Base-by-base conservation (phyloP, 2,329 filamentous ascomycete species). In the Aotearoamyces nothofagi region DNA sequence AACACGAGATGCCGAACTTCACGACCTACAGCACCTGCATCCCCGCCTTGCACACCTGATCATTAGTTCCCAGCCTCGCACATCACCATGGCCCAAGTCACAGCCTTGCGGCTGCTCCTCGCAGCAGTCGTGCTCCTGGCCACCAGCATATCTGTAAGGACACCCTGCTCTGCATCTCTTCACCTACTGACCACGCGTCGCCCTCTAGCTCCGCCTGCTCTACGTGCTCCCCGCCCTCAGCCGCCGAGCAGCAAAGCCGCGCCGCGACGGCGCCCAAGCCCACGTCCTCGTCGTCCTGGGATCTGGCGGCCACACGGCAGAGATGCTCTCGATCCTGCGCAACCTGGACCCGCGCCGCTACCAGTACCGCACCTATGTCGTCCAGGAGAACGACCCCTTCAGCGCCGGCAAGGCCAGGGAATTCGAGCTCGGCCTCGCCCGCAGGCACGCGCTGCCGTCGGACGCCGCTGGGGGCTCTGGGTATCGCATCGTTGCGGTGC, bases 261-360 rank as follows among this genome's bases (percentile, higher is more conserved):
- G 22, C 16, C 26, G 22, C 16, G 22, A 33, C 13, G 45, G 46
- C 12, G 28, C 44, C 4, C 56, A 58, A 15, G 60, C 61, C 5
- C 72, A 86, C 51, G 60, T 84, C 30, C 60, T 92, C 17, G 68
- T 92, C 38, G 75, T 96, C 15, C 76, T 96, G 14, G 90, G 90
- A 29, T 92, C 81, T 3, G 90, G 90, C 17, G 90, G 90, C 1
- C 90, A 98, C 55, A 94, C 90, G 1, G 76, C 83, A 26, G 90
- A 98, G 54, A 92, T 98, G 79, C 63, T 93, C 37, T 73, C 78
- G 45, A 79, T 94, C 59, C 69, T 98, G 42, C 58, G 61, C 40
- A 67, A 65, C 39, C 68, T 66, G 45, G 60, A 58, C 33, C 54
- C 55, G 22, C 61, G 60, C 38, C 24, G 49, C 30, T 49, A 53